phyloP scores from a whole-genome alignment of 208 protist species.

The Crithidia mellificae region DNA sequence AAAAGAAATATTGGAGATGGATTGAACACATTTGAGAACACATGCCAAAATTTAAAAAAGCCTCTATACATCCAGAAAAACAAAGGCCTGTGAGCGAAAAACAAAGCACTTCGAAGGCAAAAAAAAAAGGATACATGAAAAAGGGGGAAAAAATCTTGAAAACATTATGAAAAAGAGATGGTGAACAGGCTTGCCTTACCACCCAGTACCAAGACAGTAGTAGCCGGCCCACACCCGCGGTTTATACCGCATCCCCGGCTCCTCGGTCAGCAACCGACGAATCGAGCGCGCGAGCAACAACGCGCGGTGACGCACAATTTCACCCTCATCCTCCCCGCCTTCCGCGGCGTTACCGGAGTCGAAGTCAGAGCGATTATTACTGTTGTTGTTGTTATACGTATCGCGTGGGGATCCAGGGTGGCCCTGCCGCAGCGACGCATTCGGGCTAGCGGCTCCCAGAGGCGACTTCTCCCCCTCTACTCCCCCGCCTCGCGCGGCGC shows the following conservation, averaged over 20 bases:
- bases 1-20: too few relatives aligned
- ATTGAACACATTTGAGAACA: too few relatives aligned
- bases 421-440: too few relatives aligned
- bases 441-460: not conserved
- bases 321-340: constrained; percentile 8
- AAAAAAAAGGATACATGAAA: constrained; percentile 13
- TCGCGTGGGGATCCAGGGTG: too few relatives aligned
- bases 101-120: too few relatives aligned
- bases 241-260: constrained; percentile 62
- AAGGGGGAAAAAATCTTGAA: constrained; percentile 9
- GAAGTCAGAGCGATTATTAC: not conserved
- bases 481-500: not conserved
- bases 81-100: too few relatives aligned
- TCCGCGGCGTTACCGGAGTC: constrained; percentile 10
- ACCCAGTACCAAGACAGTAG: constrained; percentile 76
- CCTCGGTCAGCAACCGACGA: constrained; percentile 62
- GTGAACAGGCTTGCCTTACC: constrained; percentile 17
- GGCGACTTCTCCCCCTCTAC: not conserved
- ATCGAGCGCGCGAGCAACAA: constrained; percentile 69
- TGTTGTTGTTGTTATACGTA: constrained; percentile 6
- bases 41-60: too few relatives aligned
- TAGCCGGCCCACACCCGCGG: constrained; percentile 84
- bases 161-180: too few relatives aligned
- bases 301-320: constrained; percentile 39
- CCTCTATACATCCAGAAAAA: too few relatives aligned